Conservation (phyloP, 1,139 yeast species). For the Debaryomyces sp. region DNA sequence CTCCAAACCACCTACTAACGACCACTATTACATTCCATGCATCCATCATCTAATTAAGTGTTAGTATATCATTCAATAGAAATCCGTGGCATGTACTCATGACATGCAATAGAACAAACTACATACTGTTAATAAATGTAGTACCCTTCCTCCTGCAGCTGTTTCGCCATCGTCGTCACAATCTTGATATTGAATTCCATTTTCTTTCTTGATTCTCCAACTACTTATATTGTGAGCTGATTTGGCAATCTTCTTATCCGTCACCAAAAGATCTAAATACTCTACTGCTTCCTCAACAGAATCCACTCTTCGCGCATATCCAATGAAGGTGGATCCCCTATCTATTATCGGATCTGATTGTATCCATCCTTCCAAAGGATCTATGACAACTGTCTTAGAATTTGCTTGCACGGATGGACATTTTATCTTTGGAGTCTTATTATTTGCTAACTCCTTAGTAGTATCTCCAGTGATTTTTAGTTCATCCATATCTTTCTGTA, state of each 20-base stretch:
- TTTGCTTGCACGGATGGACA: neutral
- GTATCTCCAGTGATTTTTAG: neutral
- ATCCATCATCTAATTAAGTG: constrained; percentile 57
- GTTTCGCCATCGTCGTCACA: constrained; percentile 98
- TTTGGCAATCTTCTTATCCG: constrained; percentile 66
- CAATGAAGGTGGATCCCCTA: constrained; percentile 85
- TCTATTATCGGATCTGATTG: constrained; percentile 78
- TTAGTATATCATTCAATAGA: constrained; percentile 3
- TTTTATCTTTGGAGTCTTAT: neutral
- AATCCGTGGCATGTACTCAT: neutral
- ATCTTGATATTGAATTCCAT: constrained; percentile 68
- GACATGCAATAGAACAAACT: constrained; percentile 3
- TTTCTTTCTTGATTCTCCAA: constrained; percentile 66
- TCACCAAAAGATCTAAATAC: constrained; percentile 52
- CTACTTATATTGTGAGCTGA: constrained; percentile 86
- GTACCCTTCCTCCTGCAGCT: constrained; percentile 89
- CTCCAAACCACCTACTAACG: constrained; percentile 94
- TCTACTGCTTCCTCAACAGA: constrained; percentile 67
- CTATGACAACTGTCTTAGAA: constrained; percentile 14
- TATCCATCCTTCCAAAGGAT: constrained; percentile 70
- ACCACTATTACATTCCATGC: constrained; percentile 85
- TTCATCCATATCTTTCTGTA: constrained; percentile 1
- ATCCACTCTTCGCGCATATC: constrained; percentile 63
- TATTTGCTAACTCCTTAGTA: neutral
- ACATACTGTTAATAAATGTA: constrained; percentile 72